Evolutionary conservation across 1,284 basidiomycete genomes (phyloP).

Genomic region (Tetrapyrgos nigripes): DNA sequence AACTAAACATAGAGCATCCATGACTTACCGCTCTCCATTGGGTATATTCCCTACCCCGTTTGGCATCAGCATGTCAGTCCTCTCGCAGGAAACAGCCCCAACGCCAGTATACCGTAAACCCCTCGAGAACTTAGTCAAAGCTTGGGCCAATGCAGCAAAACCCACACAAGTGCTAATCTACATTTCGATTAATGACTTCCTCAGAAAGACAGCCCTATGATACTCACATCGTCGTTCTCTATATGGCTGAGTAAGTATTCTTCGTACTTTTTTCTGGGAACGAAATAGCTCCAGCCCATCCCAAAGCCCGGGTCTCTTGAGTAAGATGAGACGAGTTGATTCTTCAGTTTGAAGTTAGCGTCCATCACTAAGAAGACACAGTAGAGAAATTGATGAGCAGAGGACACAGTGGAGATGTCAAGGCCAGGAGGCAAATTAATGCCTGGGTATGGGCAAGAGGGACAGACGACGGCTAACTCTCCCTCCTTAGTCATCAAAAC

Average conservation of each 20-base stretch:
- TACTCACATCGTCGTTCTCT: not conserved
- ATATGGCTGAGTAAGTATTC: not conserved
- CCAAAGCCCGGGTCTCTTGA: conserved; percentile 2
- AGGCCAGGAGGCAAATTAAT: conserved; percentile 37
- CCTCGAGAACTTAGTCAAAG: not conserved
- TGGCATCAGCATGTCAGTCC: conserved; percentile 8
- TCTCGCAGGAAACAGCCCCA: conserved; percentile 1
- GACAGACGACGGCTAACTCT: conserved; percentile 38
- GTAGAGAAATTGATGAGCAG: not conserved
- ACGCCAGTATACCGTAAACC: conserved; percentile 9
- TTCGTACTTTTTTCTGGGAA: conserved; percentile 1
- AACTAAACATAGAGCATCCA: not conserved
- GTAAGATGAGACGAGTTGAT: conserved; percentile 7
- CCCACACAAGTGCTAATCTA: conserved; percentile 15
- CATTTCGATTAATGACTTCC: not conserved
- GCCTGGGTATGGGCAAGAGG: conserved; percentile 39
- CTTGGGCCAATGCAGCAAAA: conserved; percentile 10
- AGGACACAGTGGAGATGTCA: conserved; percentile 16
- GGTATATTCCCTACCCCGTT: conserved; percentile 10
- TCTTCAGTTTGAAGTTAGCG: conserved; percentile 2
- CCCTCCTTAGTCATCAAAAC: conserved; percentile 28
- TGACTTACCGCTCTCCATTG: conserved; percentile 14
- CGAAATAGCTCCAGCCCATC: conserved; percentile 7
- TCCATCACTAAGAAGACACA: not conserved
- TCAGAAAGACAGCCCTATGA: not conserved